Base-by-base conservation (phyloP, 2,329 filamentous ascomycete genomes). In the Trichoderma sp. region DNA sequence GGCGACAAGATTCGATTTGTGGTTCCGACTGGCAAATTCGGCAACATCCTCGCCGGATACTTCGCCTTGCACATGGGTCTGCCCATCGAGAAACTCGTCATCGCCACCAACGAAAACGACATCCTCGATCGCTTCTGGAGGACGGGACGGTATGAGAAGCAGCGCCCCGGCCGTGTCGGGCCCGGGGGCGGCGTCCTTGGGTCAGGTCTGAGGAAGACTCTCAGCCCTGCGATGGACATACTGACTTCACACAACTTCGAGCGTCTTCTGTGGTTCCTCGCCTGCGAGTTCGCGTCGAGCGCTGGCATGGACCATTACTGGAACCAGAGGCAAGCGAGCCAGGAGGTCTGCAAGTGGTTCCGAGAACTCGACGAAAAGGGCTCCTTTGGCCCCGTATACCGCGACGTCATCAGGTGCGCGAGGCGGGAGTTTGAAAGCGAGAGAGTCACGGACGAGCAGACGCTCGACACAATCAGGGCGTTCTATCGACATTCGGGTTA, bases 141-240 rank as follows among this genome's bases (percentile, higher is more conserved):
- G 80, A 91, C 89, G 0, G 92, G 94, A 45, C 84, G 85, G 70
- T 98, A 98, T 79, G 91, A 95, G 81, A 98, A 97, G 84, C 85
- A 93, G 72, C 81, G 88, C 2, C 82, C 87, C 7, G 79, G 83
- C 63, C 43, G 52, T 52, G 15, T 61, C 41, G 17, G 63, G 66
- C 55, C 48, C 60, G 9, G 86, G 84, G 9, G 81, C 85, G 7
- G 84, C 90, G 68, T 87, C 86, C 6, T 81, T 78, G 56, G 51
- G 5, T 56, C 83, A 51, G 92, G 91, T 44, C 92, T 94, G 68
- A 93, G 92, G 79, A 93, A 96, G 80, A 99, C 95, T 0, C 85
- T 96, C 59, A 93, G 90, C 71, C 95, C 95, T 0, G 95, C 95
- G 52, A 98, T 99, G 95, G 95, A 99, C 77, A 98, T 98, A 69